Evolutionary conservation across 2,329 filamentous ascomycete species (phyloP).

Genomic region (Calonectria pseudoturangicola): DNA sequence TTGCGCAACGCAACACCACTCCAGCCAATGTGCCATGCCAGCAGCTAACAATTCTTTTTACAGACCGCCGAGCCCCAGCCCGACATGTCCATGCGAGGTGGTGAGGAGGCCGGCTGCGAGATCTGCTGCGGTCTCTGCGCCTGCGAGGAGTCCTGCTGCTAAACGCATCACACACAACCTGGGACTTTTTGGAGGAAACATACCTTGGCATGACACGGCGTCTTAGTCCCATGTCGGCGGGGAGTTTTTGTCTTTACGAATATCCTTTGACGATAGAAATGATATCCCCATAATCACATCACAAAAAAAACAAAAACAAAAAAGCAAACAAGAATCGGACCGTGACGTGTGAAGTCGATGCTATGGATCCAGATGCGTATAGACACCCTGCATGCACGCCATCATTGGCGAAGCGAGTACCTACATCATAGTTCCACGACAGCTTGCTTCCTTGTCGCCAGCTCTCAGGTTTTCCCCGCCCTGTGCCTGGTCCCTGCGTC

Average conservation of each 20-base stretch:
- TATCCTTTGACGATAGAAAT: constrained; percentile 39
- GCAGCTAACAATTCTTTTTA: constrained; percentile 15
- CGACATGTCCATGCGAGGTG: constrained; percentile 65
- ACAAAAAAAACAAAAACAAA: not conserved
- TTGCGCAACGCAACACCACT: not conserved
- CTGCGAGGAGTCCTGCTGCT: constrained; percentile 67
- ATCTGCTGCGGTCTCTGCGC: constrained; percentile 68
- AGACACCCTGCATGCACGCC: not conserved
- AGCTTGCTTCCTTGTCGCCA: not conserved
- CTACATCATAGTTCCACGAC: no score
- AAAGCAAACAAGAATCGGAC: not conserved
- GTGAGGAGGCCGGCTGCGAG: constrained; percentile 68
- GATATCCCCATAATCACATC: constrained; percentile 33
- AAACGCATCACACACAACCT: constrained; percentile 40
- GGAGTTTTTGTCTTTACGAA: constrained; percentile 31
- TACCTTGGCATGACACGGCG: not conserved
- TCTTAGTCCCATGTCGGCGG: not conserved
- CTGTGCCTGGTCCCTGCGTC: not conserved
- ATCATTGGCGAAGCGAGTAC: not conserved
- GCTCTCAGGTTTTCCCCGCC: not conserved
- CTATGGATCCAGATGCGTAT: not conserved
- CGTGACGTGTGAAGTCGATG: not conserved
- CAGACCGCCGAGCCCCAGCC: constrained; percentile 64
- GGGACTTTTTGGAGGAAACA: constrained; percentile 8
- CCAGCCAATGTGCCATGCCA: not conserved